Evolutionary conservation across 192 early-diverging fungal genomes (phyloP).

Genomic region (Coemansia sp.): DNA sequence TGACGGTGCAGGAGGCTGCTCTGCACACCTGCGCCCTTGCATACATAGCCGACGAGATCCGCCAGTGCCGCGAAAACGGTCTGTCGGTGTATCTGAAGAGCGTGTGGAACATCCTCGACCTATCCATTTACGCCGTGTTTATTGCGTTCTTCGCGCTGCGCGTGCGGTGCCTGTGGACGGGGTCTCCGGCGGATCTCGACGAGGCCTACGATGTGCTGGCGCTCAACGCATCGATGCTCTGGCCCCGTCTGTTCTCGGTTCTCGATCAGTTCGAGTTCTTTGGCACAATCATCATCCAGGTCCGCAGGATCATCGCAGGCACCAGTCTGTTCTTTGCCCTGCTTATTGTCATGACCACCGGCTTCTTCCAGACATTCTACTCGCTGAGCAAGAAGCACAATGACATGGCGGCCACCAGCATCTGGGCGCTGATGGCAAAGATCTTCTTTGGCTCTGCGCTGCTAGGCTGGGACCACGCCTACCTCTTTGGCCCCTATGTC

Average conservation of each 20-base stretch:
- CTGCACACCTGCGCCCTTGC: constrained; percentile 30
- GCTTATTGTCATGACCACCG: constrained; percentile 36
- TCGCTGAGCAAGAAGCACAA: constrained; percentile 39
- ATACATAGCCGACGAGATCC: constrained; percentile 45
- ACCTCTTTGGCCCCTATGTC: constrained; percentile 36
- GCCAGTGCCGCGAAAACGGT: constrained; percentile 38
- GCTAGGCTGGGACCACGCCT: constrained; percentile 40
- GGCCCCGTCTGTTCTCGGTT: constrained; percentile 41
- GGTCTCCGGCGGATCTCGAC: constrained; percentile 28
- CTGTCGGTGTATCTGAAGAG: constrained; percentile 37
- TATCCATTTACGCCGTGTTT: constrained; percentile 33
- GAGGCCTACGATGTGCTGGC: constrained; percentile 43
- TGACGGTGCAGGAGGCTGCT: constrained; percentile 21
- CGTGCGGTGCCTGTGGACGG: constrained; percentile 31
- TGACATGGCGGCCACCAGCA: constrained; percentile 20
- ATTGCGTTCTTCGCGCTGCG: constrained; percentile 32
- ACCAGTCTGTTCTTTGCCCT: constrained; percentile 46
- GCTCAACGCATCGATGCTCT: constrained; percentile 43
- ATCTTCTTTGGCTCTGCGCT: constrained; percentile 46
- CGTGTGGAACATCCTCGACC: constrained; percentile 43
- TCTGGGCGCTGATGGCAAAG: constrained; percentile 40
- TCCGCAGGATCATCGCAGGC: constrained; percentile 32
- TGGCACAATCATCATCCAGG: constrained; percentile 46
- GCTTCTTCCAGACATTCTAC: constrained; percentile 47
- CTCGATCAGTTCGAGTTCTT: constrained; percentile 48